These are phyloP conservation scores for Melianthus villosus DNA, from an alignment of 441 rosid species.

Conservation along the genomic window DNA sequence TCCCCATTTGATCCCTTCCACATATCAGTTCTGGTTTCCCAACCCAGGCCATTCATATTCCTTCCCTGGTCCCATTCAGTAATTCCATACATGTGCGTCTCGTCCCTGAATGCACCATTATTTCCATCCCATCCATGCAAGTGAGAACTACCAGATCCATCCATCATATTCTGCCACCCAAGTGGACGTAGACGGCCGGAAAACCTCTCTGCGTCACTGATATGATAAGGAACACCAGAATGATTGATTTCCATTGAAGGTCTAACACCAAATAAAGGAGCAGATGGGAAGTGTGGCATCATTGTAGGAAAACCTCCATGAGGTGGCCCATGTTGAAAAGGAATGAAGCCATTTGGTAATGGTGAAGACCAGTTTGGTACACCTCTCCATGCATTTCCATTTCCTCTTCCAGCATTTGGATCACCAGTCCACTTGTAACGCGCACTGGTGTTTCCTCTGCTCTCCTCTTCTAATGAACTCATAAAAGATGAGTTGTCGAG, in stretches of 20 bases:
- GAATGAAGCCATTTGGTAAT: slow-evolving; percentile 69
- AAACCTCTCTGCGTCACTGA: slow-evolving; percentile 74
- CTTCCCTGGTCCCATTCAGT: slow-evolving; percentile 80
- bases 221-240: slow-evolving; percentile 62
- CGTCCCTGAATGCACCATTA: slow-evolving; percentile 69
- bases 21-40: slow-evolving; percentile 56
- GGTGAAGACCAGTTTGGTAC: slow-evolving; percentile 71
- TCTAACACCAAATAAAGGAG: slow-evolving; percentile 60
- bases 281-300: slow-evolving; percentile 72
- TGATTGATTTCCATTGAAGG: slow-evolving; percentile 76
- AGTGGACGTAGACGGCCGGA: slow-evolving; percentile 69
- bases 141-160: slow-evolving; percentile 58
- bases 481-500: slow-evolving; percentile 46
- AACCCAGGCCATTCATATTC: slow-evolving; percentile 52
- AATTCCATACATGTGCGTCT: slow-evolving; percentile 50
- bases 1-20: slow-evolving; percentile 84
- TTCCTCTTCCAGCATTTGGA: slow-evolving; percentile 55
- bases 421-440: slow-evolving; percentile 63
- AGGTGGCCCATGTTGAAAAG: slow-evolving; percentile 77
- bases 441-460: slow-evolving; percentile 26
- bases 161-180: slow-evolving; percentile 93
- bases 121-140: slow-evolving; percentile 90
- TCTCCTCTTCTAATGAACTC: slow-evolving; percentile 55
- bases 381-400: slow-evolving; percentile 84
- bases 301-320: slow-evolving; percentile 69